phyloP scores from a whole-genome alignment of 2,329 filamentous ascomycete genomes.

The Rhytidhysteron rufulum region DNA sequence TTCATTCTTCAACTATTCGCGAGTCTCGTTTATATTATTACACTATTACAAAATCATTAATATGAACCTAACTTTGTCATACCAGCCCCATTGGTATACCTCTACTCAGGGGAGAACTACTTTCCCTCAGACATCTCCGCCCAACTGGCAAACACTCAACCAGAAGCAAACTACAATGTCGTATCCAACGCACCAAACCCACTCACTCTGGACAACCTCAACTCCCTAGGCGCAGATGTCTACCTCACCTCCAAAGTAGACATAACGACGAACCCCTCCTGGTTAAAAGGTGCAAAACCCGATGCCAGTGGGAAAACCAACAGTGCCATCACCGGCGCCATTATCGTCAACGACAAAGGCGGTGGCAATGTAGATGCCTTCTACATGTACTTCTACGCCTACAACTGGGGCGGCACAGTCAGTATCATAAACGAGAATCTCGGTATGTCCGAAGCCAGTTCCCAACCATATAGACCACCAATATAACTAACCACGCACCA shows the following conservation, averaged over 20 bases:
- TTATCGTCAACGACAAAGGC: constrained; percentile 58
- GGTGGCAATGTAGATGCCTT: constrained; percentile 55
- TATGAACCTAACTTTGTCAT: neutral
- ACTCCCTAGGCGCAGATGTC: constrained; percentile 39
- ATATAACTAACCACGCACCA: too few species aligned
- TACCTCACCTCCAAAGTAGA: constrained; percentile 45
- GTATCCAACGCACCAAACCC: constrained; percentile 32
- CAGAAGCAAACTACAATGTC: constrained; percentile 33
- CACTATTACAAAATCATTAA: too few species aligned
- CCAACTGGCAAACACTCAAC: constrained; percentile 40
- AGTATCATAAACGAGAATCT: constrained; percentile 48
- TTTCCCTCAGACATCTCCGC: constrained; percentile 41
- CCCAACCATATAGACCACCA: too few species aligned
- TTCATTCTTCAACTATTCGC: too few species aligned
- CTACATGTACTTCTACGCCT: constrained; percentile 62
- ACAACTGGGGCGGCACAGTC: constrained; percentile 52
- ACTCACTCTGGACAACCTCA: constrained; percentile 41
- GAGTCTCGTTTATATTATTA: too few species aligned
- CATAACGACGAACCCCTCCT: constrained; percentile 37
- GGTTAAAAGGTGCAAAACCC: constrained; percentile 52
- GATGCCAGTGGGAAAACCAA: constrained; percentile 49
- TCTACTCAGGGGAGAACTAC: constrained; percentile 42
- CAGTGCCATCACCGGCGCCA: constrained; percentile 46
- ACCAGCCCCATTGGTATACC: constrained; percentile 43
- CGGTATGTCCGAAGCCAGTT: constrained; percentile 19